Conservation (phyloP, 306 rosid species). For the Mimosa bimucronata region DNA sequence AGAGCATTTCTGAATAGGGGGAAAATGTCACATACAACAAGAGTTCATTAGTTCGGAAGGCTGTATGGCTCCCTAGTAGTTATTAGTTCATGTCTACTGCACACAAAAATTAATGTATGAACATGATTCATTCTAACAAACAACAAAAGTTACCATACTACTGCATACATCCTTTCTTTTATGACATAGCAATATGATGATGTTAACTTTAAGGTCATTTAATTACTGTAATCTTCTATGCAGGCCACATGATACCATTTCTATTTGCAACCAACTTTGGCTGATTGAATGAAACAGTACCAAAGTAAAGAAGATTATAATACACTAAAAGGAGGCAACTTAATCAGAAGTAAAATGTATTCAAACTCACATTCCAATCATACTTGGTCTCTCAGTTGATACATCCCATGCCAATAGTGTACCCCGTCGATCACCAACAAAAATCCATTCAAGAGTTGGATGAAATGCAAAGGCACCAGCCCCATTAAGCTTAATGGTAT, state of each 20-base stretch:
- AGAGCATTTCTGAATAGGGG: neutral
- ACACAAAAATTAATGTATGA: neutral
- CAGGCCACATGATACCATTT: neutral
- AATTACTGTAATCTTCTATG: neutral
- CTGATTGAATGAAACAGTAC: neutral
- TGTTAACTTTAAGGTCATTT: neutral
- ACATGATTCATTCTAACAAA: neutral
- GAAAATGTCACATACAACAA: neutral
- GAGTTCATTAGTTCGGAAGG: neutral
- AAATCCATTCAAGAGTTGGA: conserved; percentile 97
- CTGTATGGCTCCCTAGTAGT: neutral
- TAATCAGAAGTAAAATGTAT: conserved; percentile 56
- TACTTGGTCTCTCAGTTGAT: conserved; percentile 88
- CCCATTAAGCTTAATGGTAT: conserved; percentile 89
- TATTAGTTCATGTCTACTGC: neutral
- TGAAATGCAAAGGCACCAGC: conserved; percentile 98
- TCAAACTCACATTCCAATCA: conserved; percentile 97
- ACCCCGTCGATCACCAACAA: conserved; percentile 98
- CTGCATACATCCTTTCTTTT: neutral
- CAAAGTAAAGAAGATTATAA: neutral
- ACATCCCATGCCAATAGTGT: conserved; percentile 97
- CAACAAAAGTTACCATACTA: neutral
- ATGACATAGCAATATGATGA: neutral
- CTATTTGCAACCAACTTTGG: neutral
- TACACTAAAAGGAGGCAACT: conserved; percentile 22